Evolutionary conservation across 345 rosid species (phyloP).

Genomic region (Geranium brycei): DNA sequence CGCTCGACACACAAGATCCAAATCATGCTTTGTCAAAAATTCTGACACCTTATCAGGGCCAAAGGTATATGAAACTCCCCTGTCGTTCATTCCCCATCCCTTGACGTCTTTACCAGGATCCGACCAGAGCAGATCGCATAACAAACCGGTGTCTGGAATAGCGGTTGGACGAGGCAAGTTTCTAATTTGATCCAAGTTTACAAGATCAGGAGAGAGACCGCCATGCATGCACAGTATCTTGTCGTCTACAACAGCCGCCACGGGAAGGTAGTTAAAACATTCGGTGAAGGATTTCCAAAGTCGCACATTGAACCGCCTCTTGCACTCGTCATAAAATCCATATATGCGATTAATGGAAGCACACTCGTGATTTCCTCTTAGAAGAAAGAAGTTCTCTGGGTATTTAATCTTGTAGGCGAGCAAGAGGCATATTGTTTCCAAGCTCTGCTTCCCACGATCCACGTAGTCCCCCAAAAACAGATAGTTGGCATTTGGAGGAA

Average conservation of each 20-base stretch:
- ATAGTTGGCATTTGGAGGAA: slow-evolving; percentile 82
- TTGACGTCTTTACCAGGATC: slow-evolving; percentile 82
- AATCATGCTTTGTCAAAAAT: slow-evolving; percentile 56
- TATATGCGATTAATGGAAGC: slow-evolving; percentile 87
- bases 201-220: slow-evolving; percentile 83
- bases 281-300: slow-evolving; percentile 88
- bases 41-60: slow-evolving; percentile 79
- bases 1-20: slow-evolving; percentile 93
- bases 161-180: slow-evolving; percentile 55
- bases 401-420: slow-evolving; percentile 85
- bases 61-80: slow-evolving; percentile 91
- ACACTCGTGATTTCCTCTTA: slow-evolving; percentile 89
- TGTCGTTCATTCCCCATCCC: slow-evolving; percentile 93
- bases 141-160: slow-evolving; percentile 70
- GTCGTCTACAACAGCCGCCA: slow-evolving; percentile 79
- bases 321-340: slow-evolving; percentile 92
- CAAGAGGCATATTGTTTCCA: slow-evolving; percentile 87
- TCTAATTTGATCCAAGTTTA: slow-evolving; percentile 68
- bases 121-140: slow-evolving; percentile 94
- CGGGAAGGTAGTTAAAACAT: slow-evolving; percentile 87
- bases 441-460: slow-evolving; percentile 91
- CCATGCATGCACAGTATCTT: slow-evolving; percentile 96
- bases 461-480: slow-evolving; percentile 89
- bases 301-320: slow-evolving; percentile 81
- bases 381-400: slow-evolving; percentile 81